Conservation (phyloP, 2,329 filamentous ascomycete genomes). For the Colletotrichum theobromicola region DNA sequence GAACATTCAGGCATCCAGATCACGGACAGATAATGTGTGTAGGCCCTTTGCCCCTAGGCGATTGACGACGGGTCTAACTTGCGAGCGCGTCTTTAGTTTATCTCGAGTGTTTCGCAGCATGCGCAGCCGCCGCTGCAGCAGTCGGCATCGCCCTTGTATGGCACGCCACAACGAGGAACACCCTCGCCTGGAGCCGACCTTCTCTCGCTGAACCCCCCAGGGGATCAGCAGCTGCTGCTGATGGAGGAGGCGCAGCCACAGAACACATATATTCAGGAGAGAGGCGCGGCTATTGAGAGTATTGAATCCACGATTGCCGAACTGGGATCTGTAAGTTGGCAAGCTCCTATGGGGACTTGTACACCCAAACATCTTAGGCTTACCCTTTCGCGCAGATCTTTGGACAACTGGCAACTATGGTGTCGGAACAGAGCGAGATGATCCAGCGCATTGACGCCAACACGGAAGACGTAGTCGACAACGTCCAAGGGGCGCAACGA, state of each 20-base stretch:
- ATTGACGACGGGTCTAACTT: not conserved
- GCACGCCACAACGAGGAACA: constrained; percentile 72
- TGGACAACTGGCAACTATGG: constrained; percentile 94
- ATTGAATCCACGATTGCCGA: constrained; percentile 96
- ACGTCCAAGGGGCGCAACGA: constrained; percentile 94
- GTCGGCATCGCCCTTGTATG: constrained; percentile 86
- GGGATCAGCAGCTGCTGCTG: constrained; percentile 86
- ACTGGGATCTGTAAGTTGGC: constrained; percentile 60
- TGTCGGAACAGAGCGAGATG: constrained; percentile 96
- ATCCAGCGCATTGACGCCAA: constrained; percentile 97
- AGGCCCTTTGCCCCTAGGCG: not conserved
- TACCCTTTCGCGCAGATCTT: constrained; percentile 65
- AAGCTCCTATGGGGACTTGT: constrained; percentile 22
- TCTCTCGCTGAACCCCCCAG: constrained; percentile 82
- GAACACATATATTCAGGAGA: constrained; percentile 90
- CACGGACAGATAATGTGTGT: constrained; percentile 79
- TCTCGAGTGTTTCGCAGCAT: constrained; percentile 84
- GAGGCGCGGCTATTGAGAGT: constrained; percentile 94
- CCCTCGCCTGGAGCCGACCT: constrained; percentile 75
- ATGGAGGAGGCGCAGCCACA: constrained; percentile 91
- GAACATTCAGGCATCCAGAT: constrained; percentile 94
- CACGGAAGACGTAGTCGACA: constrained; percentile 97
- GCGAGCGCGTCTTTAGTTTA: constrained; percentile 57
- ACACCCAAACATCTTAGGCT: constrained; percentile 30
- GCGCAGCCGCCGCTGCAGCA: constrained; percentile 72